Percentiles rank a stretch among this genome's conserved stretches.
phyloP scores from a whole-genome alignment of 495 filamentous ascomycete genomes.

The Thermochaetoides thermophila region DNA sequence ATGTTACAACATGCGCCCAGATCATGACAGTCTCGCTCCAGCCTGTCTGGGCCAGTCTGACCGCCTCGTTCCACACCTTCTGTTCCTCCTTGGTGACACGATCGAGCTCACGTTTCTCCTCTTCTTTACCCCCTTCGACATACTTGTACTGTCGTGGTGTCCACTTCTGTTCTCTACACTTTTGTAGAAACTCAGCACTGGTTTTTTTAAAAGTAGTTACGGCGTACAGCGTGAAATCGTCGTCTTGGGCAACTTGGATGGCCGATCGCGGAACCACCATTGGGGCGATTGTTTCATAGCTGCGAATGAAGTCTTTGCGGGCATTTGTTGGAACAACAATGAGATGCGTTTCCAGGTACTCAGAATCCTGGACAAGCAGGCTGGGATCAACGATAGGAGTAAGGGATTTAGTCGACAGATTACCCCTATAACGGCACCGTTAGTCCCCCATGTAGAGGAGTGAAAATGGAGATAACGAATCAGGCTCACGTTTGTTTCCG shows the following conservation, averaged over 20 bases:
- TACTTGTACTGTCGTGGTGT: constrained; percentile 90
- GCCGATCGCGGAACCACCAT: constrained; percentile 83
- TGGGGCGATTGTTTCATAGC: constrained; percentile 72
- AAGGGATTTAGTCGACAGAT: constrained; percentile 86
- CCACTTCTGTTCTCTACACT: constrained; percentile 82
- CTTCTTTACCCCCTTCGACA: constrained; percentile 73
- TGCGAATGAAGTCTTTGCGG: constrained; percentile 73
- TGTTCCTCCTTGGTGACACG: constrained; percentile 63
- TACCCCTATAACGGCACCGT: constrained; percentile 45
- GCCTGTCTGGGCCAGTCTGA: constrained; percentile 68
- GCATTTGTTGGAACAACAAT: constrained; percentile 66
- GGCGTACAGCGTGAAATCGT: constrained; percentile 75
- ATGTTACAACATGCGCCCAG: constrained; percentile 78
- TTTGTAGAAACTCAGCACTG: constrained; percentile 70
- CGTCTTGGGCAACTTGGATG: constrained; percentile 58
- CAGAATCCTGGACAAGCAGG: constrained; percentile 70
- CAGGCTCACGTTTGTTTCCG: constrained; percentile 55
- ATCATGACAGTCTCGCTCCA: constrained; percentile 94
- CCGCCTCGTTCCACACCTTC: constrained; percentile 81
- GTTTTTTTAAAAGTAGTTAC: constrained; percentile 91
- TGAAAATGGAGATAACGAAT: background rate
- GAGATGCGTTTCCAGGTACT: constrained; percentile 92
- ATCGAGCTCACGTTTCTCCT: constrained; percentile 72
- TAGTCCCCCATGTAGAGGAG: background rate
- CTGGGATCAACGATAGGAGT: constrained; percentile 69